Percentiles rank a stretch among this genome's conserved stretches.
Conservation (phyloP, 768 basidiomycete genomes). For the Leccinum subtestaceum region DNA sequence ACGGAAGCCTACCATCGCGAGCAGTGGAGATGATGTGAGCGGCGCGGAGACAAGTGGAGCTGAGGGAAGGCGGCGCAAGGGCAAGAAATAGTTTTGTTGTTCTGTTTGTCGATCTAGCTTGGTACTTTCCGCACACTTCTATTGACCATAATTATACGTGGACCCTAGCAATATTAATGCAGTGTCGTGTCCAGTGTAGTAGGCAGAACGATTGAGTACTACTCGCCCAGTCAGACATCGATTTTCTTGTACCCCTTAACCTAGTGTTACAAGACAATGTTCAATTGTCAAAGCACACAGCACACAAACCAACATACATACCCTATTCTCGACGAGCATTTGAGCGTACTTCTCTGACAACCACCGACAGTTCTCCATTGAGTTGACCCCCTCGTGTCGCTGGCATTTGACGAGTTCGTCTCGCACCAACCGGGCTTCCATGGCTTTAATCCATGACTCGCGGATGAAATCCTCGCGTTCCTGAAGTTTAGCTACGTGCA, state of each 20-base stretch:
- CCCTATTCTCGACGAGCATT: slow-evolving; percentile 80
- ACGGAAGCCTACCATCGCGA: slow-evolving; percentile 44
- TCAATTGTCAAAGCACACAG: slow-evolving; percentile 2
- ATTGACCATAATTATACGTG: slow-evolving; percentile 12
- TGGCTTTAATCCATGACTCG: slow-evolving; percentile 92
- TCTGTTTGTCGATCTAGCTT: background rate
- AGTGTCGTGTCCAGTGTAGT: background rate
- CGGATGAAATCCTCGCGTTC: slow-evolving; percentile 75
- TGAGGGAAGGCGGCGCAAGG: slow-evolving; percentile 47
- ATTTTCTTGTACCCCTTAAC: slow-evolving; percentile 84
- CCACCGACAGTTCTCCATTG: slow-evolving; percentile 86
- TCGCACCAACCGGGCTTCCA: slow-evolving; percentile 88
- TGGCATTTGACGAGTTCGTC: slow-evolving; percentile 91
- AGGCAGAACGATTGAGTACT: background rate
- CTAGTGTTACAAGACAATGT: slow-evolving; percentile 39
- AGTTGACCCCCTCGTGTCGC: slow-evolving; percentile 86
- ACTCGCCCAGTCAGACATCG: slow-evolving; percentile 40
- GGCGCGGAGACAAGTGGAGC: slow-evolving; percentile 62
- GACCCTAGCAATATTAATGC: background rate
- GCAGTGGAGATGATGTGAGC: slow-evolving; percentile 66
- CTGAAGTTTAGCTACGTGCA: slow-evolving; percentile 52
- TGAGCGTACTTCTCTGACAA: slow-evolving; percentile 76
- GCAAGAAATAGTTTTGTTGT: slow-evolving; percentile 41
- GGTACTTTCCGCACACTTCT: background rate
- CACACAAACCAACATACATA: slow-evolving; percentile 42